Conservation (phyloP, 179 eudicot genomes). For the Vitellaria paradoxa region DNA sequence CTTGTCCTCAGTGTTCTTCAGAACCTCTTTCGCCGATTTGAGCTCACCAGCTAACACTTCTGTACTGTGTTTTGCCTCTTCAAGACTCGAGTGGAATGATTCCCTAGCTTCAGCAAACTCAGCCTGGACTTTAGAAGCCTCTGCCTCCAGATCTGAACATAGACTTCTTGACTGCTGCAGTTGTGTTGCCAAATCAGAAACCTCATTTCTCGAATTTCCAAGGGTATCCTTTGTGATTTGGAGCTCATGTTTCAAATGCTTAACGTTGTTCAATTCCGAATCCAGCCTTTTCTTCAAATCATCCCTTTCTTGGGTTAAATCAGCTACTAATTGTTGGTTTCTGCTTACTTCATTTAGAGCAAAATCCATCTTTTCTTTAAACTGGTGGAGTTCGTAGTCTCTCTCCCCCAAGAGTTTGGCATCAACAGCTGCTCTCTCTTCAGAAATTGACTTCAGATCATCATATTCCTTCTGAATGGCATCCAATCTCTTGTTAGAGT, state of each 20-base stretch:
- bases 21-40: slow-evolving; percentile 37
- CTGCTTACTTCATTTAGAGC: slow-evolving; percentile 30
- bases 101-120: slow-evolving; percentile 47
- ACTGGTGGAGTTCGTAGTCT: slow-evolving; percentile 39
- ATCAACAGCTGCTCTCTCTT: slow-evolving; percentile 47
- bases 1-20: slow-evolving; percentile 43
- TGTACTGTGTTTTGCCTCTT: slow-evolving; percentile 39
- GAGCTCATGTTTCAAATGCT: slow-evolving; percentile 54
- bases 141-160: slow-evolving; percentile 53
- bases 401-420: slow-evolving; percentile 54
- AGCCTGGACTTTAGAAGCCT: slow-evolving; percentile 33
- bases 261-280: slow-evolving; percentile 35
- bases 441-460: slow-evolving; percentile 41
- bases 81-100: slow-evolving; percentile 36
- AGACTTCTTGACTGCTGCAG: slow-evolving; percentile 38
- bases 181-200: slow-evolving; percentile 39
- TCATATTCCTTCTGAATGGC: slow-evolving; percentile 40
- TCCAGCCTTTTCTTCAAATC: slow-evolving; percentile 41
- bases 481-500: slow-evolving; percentile 30
- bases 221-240: slow-evolving; percentile 38
- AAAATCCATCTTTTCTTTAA: slow-evolving; percentile 45
- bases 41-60: slow-evolving; percentile 49
- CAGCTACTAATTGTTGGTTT: slow-evolving; percentile 43
- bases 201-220: slow-evolving; percentile 51
- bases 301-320: slow-evolving; percentile 56